Evolutionary conservation across 257 asterid species (phyloP).

Genomic region (Gentiana macrophylla): DNA sequence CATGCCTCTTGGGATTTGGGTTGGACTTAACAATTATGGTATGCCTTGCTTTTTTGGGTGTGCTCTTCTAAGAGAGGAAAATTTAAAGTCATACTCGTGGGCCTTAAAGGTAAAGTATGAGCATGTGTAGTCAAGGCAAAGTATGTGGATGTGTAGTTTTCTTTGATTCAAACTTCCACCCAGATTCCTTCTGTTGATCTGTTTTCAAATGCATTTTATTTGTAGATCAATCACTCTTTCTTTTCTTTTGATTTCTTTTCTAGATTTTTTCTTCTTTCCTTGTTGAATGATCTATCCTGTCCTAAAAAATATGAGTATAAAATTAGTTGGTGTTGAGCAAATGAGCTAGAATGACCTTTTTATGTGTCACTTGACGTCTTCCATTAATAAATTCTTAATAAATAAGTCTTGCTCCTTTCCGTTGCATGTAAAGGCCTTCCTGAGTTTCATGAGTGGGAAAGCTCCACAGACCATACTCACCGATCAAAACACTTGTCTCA

Average conservation of each 20-base stretch:
- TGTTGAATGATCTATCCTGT: too few relatives aligned
- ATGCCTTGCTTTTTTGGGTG: constrained; percentile 99
- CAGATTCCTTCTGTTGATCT: background rate
- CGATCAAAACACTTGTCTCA: constrained; percentile 52
- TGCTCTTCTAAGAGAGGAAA: constrained; percentile 67
- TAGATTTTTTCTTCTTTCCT: too few relatives aligned
- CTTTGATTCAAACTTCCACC: background rate
- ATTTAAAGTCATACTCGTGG: constrained; percentile 52
- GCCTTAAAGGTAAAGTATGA: constrained; percentile 35
- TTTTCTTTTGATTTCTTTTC: too few relatives aligned
- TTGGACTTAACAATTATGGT: constrained; percentile 94
- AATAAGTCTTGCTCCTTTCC: constrained; percentile 8
- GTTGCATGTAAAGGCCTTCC: constrained; percentile 41
- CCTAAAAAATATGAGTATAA: too few relatives aligned
- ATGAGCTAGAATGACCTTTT: too few relatives aligned
- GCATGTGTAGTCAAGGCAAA: background rate
- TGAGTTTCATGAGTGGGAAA: constrained; percentile 50
- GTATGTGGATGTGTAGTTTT: background rate
- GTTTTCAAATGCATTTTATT: constrained; percentile 20
- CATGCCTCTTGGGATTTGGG: constrained; percentile 98
- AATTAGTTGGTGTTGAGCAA: too few relatives aligned
- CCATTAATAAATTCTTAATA: too few relatives aligned
- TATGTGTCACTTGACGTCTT: too few relatives aligned
- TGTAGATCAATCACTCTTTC: background rate
- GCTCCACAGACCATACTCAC: constrained; percentile 46